Evolutionary conservation across 2,329 filamentous ascomycete genomes (phyloP), one percentile per base, ranked within the genome.

Genomic region (Fusarium verticillioides): DNA sequence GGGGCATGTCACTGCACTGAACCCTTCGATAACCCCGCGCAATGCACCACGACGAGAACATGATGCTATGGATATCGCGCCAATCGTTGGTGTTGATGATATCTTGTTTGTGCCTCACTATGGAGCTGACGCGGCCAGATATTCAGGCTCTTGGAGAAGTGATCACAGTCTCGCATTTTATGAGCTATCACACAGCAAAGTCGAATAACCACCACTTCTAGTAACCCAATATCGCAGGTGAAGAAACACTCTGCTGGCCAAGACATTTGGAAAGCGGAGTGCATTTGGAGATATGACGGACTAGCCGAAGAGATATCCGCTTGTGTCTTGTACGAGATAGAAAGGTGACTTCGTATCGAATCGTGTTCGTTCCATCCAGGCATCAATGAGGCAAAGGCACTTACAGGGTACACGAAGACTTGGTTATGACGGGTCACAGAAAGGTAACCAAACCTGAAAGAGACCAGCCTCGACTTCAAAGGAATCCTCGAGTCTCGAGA

Each of bases 41-140:
- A 54, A 70, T 62, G 70, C 73, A 71, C 49, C 59, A 57, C 73
- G 52, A 75, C 73, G 73, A 75, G 62, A 60, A 50, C 58, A 75
- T 75, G 72, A 75, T 74, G 72, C 56, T 66, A 58, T 53, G 19
- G 42, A 58, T 69, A 63, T 69, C 60, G 56, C 46, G 49, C 59
- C 69, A 69, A 70, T 73, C 52, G 68, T 53, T 61, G 62, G 44
- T 66, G 54, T 66, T 53, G 63, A 59, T 28, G 50, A 39, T 39
- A 63, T 70, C 46, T 50, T 67, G 47, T 53, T 52, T 59, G 37
- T 69, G 59, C 32, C 60, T 47, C 63, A 60, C 39, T 15, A 32
- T 56, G 53, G 34, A 53, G 67, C 71, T 74, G 71, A 74, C 71
- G 71, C 71, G 71, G 59, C 59, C 70, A 44, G 42, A 68, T 39